Conservation (phyloP, 768 basidiomycete genomes). For the Calocera cornea region DNA sequence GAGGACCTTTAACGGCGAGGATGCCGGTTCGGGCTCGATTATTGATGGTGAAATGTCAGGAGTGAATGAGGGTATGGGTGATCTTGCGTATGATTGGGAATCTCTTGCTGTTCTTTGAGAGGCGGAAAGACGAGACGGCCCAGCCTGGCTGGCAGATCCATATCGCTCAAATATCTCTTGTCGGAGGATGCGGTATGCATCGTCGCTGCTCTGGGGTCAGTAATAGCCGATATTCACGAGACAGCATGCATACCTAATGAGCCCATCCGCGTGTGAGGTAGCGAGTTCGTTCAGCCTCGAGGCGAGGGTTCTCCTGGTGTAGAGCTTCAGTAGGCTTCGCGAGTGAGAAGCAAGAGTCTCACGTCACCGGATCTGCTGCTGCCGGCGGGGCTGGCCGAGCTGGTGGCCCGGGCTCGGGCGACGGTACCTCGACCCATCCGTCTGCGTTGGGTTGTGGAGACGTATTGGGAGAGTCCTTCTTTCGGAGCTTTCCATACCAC, state of each 20-base stretch:
- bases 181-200: conserved; percentile 71
- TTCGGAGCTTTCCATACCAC: conserved; percentile 1
- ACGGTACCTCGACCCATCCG: neutral
- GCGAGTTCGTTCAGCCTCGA: conserved; percentile 72
- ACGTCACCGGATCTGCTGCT: conserved; percentile 8
- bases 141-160: conserved; percentile 13
- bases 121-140: neutral
- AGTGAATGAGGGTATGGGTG: neutral
- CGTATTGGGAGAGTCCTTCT: conserved; percentile 1
- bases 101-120: conserved; percentile 1
- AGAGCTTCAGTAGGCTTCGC: neutral
- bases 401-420: neutral
- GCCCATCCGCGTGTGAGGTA: conserved; percentile 62
- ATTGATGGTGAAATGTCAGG: neutral
- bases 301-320: conserved; percentile 52
- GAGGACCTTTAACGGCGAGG: neutral
- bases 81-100: neutral
- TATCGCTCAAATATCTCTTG: conserved; percentile 76
- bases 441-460: neutral
- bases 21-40: neutral
- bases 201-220: conserved; percentile 40
- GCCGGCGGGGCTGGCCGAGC: neutral
- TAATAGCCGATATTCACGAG: neutral
- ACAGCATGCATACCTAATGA: conserved; percentile 42
- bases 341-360: neutral